Evolutionary conservation across 1,139 yeast genomes (phyloP), one percentile per base, ranked within the genome.

Genomic region (Sugiyamaella grinbergsii): DNA sequence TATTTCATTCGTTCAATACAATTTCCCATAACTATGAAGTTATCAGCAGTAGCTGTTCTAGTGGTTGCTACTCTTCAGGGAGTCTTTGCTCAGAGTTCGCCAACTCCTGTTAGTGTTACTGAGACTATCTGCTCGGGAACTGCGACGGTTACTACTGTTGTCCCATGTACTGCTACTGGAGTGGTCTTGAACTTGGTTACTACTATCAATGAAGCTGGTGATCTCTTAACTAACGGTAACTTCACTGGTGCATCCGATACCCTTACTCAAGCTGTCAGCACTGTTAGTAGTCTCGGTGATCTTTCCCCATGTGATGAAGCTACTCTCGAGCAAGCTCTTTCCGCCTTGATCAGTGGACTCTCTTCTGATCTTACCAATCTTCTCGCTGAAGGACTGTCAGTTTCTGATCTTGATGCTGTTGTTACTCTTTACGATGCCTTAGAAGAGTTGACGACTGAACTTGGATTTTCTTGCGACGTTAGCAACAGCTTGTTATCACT

Each of bases 291-390:
- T 36, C 47, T 47, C 15, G 42, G 36, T 24, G 47, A 29, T 13
- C 42, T 47, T 5, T 34, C 47, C 15, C 47, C 47, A 16, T 43
- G 47, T 26, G 47, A 43, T 19, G 47, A 43, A 19, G 22, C 24
- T 34, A 22, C 41, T 33, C 32, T 43, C 16, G 40, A 34, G 18
- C 32, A 43, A 24, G 47, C 47, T 23, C 40, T 43, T 28, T 13
- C 33, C 10, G 8, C 28, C 26, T 16, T 43, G 8, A 33, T 43
- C 18, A 36, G 34, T 24, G 47, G 47, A 8, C 46, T 42, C 22
- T 8, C 13, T 20, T 13, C 31, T 29, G 42, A 38, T 20, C 49
- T 45, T 29, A 23, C 31, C 15, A 22, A 24, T 28, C 29, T 29
- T 19, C 22, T 37, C 6, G n/a, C 42, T n/a, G 48, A 38, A 16